A percentile compares a stretch with the other conserved stretches of the same genome.
These are phyloP conservation scores for Aegilops bicornis DNA, from an alignment of 176 grass and related monocot genomes.

Conservation along the genomic window DNA sequence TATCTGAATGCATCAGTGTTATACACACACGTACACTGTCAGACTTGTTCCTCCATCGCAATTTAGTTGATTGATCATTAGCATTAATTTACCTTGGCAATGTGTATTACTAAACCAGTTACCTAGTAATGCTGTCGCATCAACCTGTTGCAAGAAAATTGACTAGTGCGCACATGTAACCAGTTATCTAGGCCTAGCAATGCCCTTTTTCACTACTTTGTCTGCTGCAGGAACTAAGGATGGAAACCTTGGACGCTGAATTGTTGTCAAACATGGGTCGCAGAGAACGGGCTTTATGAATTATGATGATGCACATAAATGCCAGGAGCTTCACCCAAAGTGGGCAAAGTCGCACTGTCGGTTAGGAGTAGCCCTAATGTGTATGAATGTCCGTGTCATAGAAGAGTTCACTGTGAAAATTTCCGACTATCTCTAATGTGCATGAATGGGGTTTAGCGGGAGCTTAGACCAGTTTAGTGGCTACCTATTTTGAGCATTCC, in stretches of 20 bases:
- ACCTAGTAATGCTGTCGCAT: neutral
- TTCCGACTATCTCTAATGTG: too few species aligned
- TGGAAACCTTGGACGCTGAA: constrained; percentile 20
- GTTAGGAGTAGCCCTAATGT: too few species aligned
- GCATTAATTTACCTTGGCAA: neutral
- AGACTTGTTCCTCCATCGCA: neutral
- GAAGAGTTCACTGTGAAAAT: too few species aligned
- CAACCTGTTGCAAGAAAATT: neutral
- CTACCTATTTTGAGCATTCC: too few species aligned
- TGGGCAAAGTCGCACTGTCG: constrained; percentile 38
- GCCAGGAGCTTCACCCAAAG: constrained; percentile 21
- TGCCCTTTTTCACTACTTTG: neutral
- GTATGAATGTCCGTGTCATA: too few species aligned
- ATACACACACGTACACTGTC: neutral
- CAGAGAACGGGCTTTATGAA: constrained; percentile 20
- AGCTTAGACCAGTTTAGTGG: too few species aligned
- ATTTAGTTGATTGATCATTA: neutral
- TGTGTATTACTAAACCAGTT: neutral
- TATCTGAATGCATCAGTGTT: neutral
- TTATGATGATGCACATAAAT: constrained; percentile 11
- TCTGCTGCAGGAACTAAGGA: constrained; percentile 25
- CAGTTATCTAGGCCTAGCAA: too few species aligned
- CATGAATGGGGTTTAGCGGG: too few species aligned
- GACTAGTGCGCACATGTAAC: neutral
- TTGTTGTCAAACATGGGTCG: constrained; percentile 32